These are phyloP conservation scores for Cornus florida DNA, from an alignment of 148 eudicot species.

Conservation along the genomic window DNA sequence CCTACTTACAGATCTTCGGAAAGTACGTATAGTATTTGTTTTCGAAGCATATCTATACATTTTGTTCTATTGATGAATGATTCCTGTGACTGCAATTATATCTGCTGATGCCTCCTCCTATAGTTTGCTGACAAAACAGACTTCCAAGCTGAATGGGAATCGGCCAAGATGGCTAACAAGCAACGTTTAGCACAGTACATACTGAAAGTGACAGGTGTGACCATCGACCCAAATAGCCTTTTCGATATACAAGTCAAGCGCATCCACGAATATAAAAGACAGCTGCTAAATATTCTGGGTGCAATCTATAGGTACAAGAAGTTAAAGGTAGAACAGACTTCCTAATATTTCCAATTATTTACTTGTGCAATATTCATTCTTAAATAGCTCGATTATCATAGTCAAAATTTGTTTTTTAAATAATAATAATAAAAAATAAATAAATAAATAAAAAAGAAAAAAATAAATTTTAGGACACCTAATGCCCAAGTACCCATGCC, in stretches of 20 bases:
- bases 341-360: neutral
- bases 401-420: neutral
- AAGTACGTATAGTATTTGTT: constrained; percentile 45
- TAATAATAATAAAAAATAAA: no score
- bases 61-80: neutral
- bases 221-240: constrained; percentile 84
- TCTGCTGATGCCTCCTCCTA: constrained; percentile 21
- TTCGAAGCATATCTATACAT: neutral
- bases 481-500: neutral
- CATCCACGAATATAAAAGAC: constrained; percentile 97
- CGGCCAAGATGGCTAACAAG: constrained; percentile 96
- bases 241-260: constrained; percentile 99
- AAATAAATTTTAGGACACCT: neutral
- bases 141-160: constrained; percentile 87
- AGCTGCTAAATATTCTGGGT: constrained; percentile 86
- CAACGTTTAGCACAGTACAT: constrained; percentile 79
- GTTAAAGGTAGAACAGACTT: constrained; percentile 63
- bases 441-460: neutral
- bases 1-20: constrained; percentile 68
- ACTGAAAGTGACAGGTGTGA: constrained; percentile 74
- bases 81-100: neutral
- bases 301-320: constrained; percentile 91
- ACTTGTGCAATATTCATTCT: constrained; percentile 9
- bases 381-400: neutral
- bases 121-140: constrained; percentile 86